Evolutionary conservation across 2,329 filamentous ascomycete species (phyloP).

Genomic region (Xylaria digitata): DNA sequence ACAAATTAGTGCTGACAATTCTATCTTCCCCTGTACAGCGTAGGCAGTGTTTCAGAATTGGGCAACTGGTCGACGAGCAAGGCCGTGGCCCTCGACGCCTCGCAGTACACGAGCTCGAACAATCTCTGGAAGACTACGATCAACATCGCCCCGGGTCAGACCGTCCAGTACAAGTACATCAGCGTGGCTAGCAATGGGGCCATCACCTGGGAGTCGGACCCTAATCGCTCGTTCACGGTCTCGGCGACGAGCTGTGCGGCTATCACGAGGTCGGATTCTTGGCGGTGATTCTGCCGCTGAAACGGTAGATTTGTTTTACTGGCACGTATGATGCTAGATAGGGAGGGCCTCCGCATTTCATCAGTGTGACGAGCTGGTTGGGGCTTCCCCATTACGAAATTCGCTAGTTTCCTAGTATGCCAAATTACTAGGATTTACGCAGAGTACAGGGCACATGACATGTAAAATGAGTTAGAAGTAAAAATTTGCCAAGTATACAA

Average conservation of each 20-base stretch:
- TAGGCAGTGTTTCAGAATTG: conserved; percentile 51
- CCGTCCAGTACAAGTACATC: conserved; percentile 67
- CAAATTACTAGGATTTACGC: not conserved
- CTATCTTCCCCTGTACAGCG: conserved; percentile 17
- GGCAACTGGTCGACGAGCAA: conserved; percentile 61
- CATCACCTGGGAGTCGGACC: conserved; percentile 66
- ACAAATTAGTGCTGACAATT: conserved; percentile 13
- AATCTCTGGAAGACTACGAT: conserved; percentile 63
- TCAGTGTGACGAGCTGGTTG: not conserved
- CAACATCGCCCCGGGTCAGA: conserved; percentile 58
- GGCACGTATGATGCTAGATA: not conserved
- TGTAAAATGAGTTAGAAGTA: not conserved
- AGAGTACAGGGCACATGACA: not conserved
- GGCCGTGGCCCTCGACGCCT: conserved; percentile 61
- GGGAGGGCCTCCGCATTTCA: not conserved
- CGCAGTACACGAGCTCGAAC: conserved; percentile 60
- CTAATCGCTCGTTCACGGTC: conserved; percentile 49
- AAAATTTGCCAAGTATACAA: not conserved
- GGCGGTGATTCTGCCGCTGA: conserved; percentile 36
- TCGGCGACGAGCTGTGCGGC: conserved; percentile 39
- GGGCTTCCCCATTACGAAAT: not conserved
- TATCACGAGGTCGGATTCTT: conserved; percentile 41
- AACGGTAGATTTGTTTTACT: not conserved
- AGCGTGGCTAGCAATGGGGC: conserved; percentile 58
- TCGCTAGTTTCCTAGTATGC: not conserved